Percentiles rank a stretch among this genome's conserved stretches.
Conservation (phyloP, 148 eudicot species). For the Arctostaphylos glauca region DNA sequence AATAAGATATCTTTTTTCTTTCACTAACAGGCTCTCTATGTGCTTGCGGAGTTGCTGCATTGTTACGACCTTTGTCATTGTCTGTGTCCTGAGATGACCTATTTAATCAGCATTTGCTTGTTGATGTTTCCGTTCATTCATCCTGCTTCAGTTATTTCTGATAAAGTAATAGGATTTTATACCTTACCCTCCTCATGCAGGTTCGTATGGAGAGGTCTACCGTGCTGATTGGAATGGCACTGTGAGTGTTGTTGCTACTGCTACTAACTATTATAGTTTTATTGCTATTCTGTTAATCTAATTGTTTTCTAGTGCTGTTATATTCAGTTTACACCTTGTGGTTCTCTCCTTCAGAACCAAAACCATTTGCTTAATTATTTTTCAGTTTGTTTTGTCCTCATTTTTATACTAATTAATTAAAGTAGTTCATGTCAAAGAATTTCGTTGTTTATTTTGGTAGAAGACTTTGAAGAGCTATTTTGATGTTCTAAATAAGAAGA, state of each 20-base stretch:
- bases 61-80: not conserved
- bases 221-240: conserved; percentile 99
- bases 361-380: conserved; percentile 5
- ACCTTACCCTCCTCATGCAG: conserved; percentile 28
- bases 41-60: not conserved
- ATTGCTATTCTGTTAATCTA: not conserved
- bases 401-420: not conserved
- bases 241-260: conserved; percentile 47
- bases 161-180: not conserved
- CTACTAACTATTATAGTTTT: not conserved
- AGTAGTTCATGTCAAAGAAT: not conserved
- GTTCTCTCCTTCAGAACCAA: not conserved
- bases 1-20: conserved; percentile 8
- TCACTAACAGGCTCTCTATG: not conserved
- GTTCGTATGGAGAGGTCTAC: conserved; percentile 98
- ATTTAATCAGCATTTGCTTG: not conserved
- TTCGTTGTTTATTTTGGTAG: not conserved
- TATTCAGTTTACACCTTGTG: not conserved
- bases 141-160: not conserved
- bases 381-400: not conserved
- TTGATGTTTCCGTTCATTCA: not conserved
- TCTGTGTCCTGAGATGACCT: not conserved
- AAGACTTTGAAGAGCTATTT: not conserved
- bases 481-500: conserved; percentile 1
- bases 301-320: not conserved